Conservation (phyloP, 164 flowering plant species). For the Platanus orientalis region DNA sequence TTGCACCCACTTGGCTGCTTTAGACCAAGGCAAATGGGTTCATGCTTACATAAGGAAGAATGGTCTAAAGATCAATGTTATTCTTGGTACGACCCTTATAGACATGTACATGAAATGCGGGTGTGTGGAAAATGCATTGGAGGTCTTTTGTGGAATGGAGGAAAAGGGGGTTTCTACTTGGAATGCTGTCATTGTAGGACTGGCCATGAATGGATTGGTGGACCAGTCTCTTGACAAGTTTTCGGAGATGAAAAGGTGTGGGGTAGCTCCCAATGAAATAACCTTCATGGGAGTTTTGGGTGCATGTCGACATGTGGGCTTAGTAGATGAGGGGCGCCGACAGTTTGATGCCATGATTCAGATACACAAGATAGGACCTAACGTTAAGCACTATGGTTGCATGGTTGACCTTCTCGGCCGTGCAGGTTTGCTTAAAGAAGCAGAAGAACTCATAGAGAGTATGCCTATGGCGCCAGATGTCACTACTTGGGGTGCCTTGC, state of each 20-base stretch:
- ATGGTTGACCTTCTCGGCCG: background rate
- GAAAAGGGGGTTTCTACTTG: slow-evolving; percentile 36
- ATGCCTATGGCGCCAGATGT: background rate
- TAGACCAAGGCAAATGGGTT: slow-evolving; percentile 31
- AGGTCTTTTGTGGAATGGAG: slow-evolving; percentile 32
- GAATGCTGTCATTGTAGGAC: slow-evolving; percentile 47
- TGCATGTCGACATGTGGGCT: slow-evolving; percentile 43
- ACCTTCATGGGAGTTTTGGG: slow-evolving; percentile 47
- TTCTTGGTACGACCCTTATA: slow-evolving; percentile 39
- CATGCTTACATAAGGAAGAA: slow-evolving; percentile 18
- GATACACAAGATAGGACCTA: slow-evolving; percentile 35
- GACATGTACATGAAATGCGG: slow-evolving; percentile 38
- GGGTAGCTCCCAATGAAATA: slow-evolving; percentile 38
- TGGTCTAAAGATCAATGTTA: slow-evolving; percentile 20
- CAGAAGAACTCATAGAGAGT: background rate
- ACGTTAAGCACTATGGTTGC: slow-evolving; percentile 15
- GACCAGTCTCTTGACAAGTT: slow-evolving; percentile 32
- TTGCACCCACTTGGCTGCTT: slow-evolving; percentile 37
- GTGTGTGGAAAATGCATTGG: slow-evolving; percentile 24
- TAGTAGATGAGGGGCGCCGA: slow-evolving; percentile 39
- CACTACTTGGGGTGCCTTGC: background rate
- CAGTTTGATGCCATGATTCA: slow-evolving; percentile 36
- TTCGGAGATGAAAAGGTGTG: slow-evolving; percentile 30
- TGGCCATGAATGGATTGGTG: slow-evolving; percentile 37
- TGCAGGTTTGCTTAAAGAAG: background rate